Conservation (phyloP, 2,329 filamentous ascomycete species). For the Epichloe amarillans region DNA sequence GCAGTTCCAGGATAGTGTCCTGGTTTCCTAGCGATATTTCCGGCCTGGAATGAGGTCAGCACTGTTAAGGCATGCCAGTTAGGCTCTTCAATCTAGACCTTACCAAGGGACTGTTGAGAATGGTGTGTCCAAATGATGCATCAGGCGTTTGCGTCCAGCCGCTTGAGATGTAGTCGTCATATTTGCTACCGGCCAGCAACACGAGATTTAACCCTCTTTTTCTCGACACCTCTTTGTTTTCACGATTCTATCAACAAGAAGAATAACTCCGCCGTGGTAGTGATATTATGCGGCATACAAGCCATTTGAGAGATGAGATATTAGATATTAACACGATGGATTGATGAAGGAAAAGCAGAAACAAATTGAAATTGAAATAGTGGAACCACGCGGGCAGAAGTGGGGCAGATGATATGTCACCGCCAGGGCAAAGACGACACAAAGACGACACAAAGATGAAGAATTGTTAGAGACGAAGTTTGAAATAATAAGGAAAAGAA, state of each 20-base stretch:
- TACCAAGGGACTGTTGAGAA: constrained; percentile 50
- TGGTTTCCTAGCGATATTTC: constrained; percentile 43
- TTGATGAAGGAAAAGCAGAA: not conserved
- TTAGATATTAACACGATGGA: not conserved
- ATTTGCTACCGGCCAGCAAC: not conserved
- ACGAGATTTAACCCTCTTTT: not conserved
- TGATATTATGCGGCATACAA: not conserved
- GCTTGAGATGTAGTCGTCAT: constrained; percentile 16
- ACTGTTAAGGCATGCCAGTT: not conserved
- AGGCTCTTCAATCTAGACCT: constrained; percentile 4
- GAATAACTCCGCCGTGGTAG: not conserved
- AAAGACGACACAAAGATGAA: not conserved
- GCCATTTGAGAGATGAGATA: not conserved
- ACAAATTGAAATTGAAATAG: not conserved
- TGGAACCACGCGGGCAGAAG: not conserved
- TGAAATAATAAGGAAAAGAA: no score
- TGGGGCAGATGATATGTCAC: not conserved
- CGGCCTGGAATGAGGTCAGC: constrained; percentile 35
- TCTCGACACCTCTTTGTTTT: no score
- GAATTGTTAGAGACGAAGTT: not conserved
- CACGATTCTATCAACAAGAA: no score
- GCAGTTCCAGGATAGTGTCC: constrained; percentile 50
- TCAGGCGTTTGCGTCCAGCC: constrained; percentile 36
- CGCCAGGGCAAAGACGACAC: not conserved
- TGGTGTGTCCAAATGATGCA: constrained; percentile 53